Evolutionary conservation across 2,329 filamentous ascomycete genomes (phyloP), one percentile per base, ranked within the genome.

Genomic region (Lachnum nothofagi): DNA sequence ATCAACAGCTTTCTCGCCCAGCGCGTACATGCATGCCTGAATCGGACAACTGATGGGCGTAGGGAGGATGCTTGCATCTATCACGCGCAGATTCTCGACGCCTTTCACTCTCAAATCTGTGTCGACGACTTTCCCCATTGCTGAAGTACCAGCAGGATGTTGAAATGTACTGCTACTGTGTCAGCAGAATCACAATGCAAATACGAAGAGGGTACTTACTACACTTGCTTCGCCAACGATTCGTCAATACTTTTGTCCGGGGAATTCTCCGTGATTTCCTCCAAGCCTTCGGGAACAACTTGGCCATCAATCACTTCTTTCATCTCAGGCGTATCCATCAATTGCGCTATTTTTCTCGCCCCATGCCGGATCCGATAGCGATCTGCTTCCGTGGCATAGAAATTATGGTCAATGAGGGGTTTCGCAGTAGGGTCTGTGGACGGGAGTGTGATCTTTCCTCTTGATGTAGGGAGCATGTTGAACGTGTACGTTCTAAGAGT

Each of bases 321-420:
- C 4, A 46, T 46, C 14, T 41, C 25, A 16, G 42, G 42, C 10
- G 54, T 57, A 37, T 34, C 16, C 23, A 35, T 39, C 22, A 48
- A 14, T 12, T 24, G 35, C n/a, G 14, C 20, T 2, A 46, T 3
- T 12, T 25, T 22, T 23, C 33, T 39, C 12, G 24, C 12, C 4
- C 44, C 34, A 29, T 17, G 8, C 22, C 23, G 9, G 1, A 46
- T 17, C 22, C 14, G 17, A 8, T 14, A 35, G 3, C 22, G 42
- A 14, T 53, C 50, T 12, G 39, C 34, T 19, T 53, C 50, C 16
- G 46, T 49, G 20, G 42, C 38, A 67, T 77, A 82, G 65, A 76
- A 82, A 65, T 80, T 77, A 68, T 80, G 84, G 42, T 70, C 68
- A 56, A 87, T 83, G 5, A 75, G 64, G 0, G 85, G 84, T 5